Evolutionary conservation across 106 monocot genomes (phyloP).

Genomic region (Ottelia alismoides): DNA sequence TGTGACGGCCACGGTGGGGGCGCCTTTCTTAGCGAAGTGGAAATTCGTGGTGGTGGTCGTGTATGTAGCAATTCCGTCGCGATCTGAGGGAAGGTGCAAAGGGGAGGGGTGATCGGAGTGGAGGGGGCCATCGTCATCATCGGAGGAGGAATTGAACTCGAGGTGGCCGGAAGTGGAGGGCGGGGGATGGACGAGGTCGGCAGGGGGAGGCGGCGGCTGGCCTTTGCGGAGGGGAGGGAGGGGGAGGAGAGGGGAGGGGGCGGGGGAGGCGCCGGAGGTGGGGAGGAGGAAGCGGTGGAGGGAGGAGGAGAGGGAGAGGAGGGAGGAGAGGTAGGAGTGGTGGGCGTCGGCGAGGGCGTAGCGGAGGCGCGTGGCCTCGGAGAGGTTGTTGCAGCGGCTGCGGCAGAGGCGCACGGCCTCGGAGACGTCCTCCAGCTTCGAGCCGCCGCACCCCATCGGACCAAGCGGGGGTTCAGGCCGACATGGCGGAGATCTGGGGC

Average conservation of each 20-base stretch:
- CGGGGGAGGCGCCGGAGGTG: neutral
- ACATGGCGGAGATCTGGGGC: neutral
- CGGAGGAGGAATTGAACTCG: too few species aligned
- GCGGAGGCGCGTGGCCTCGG: slow-evolving; percentile 50
- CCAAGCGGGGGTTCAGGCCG: neutral
- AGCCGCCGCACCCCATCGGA: slow-evolving; percentile 61
- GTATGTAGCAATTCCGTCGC: too few species aligned
- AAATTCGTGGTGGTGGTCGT: slow-evolving; percentile 1
- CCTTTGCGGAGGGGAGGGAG: slow-evolving; percentile 55
- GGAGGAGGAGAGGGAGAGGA: slow-evolving; percentile 31
- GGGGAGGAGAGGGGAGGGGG: slow-evolving; percentile 7
- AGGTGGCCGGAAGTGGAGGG: too few species aligned
- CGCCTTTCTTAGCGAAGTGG: slow-evolving; percentile 1
- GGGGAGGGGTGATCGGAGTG: slow-evolving; percentile 23
- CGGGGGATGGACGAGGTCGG: slow-evolving; percentile 5
- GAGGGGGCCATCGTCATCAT: slow-evolving; percentile 31
- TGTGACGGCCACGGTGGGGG: neutral
- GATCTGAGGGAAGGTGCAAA: neutral
- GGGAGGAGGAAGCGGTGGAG: slow-evolving; percentile 34
- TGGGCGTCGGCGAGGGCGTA: slow-evolving; percentile 74
- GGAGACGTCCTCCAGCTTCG: slow-evolving; percentile 69
- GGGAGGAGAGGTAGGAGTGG: slow-evolving; percentile 39
- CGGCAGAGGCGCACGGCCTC: slow-evolving; percentile 53
- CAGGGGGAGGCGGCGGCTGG: slow-evolving; percentile 1
- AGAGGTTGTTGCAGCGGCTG: slow-evolving; percentile 31